Base-by-base conservation (phyloP, 2,329 filamentous ascomycete genomes). In the Alternaria triticimaculans region DNA sequence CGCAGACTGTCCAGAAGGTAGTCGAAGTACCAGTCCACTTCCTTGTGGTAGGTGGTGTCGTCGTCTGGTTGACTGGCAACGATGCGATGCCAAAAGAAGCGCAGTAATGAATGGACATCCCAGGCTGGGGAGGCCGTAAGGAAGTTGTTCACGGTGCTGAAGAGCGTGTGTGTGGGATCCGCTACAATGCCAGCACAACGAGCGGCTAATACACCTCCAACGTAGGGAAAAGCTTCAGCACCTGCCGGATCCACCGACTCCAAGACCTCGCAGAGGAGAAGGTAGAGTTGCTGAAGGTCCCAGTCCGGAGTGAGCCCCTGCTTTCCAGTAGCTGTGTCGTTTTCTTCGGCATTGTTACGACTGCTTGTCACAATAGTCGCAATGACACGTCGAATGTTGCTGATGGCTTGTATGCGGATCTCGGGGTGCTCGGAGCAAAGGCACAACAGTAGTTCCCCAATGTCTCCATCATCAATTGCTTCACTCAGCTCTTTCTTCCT, bases 121-220 rank as follows among this genome's bases (percentile, higher is more conserved):
- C 95, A 98, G 23, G 85, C 80, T 1, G 95, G 94, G 0, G 89
- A 87, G 55, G 89, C 89, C 21, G 92, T 92, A 37, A 98, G 87
- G 78, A 94, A 97, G 6, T 86, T 84, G 82, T 97, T 97, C 80
- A 96, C 83, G 77, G 97, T 97, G 62, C 89, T 88, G 77, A 97
- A 98, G 41, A 97, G 87, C 64, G 88, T 88, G 75, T 97, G 93
- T 15, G 93, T 85, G 0, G 95, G 95, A 65, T 93, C 90, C 21
- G 85, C 87, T 49, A 97, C 82, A 15, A 97, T 88, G 2, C 86
- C 82, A 8, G 97, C 84, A 1, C 90, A 88, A 67, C 89, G 88
- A 50, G 87, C 85, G 8, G 93, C 90, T 72, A 97, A 96, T 11
- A 91, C 87, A n/a, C 89, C 87, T 6, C 93, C 88, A 12, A 93